Percentiles rank a stretch among this genome's conserved stretches.
Conservation (phyloP, 2,329 filamentous ascomycete species). For the Albophoma yamanashiensis region DNA sequence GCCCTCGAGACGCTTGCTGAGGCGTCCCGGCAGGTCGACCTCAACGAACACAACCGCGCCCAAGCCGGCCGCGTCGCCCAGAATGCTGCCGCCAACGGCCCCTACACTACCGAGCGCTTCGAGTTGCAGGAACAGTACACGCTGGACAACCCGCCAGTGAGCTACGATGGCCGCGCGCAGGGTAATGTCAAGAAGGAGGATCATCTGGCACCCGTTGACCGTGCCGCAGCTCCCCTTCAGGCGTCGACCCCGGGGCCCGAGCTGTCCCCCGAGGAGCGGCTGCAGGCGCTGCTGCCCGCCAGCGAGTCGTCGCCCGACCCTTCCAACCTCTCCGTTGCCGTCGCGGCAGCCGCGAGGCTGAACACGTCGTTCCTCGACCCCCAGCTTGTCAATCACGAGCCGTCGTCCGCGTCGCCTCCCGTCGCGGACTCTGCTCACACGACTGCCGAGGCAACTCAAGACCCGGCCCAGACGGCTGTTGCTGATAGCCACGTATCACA, state of each 20-base stretch:
- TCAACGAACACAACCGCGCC: slow-evolving; percentile 48
- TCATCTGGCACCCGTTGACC: background rate
- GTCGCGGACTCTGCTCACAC: slow-evolving; percentile 5
- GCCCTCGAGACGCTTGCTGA: slow-evolving; percentile 81
- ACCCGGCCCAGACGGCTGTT: slow-evolving; percentile 11
- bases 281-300: slow-evolving; percentile 33
- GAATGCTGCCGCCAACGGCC: slow-evolving; percentile 11
- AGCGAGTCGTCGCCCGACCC: slow-evolving; percentile 29
- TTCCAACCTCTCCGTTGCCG: slow-evolving; percentile 43
- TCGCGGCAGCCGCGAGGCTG: slow-evolving; percentile 44
- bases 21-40: slow-evolving; percentile 70
- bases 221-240: slow-evolving; percentile 9
- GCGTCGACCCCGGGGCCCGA: slow-evolving; percentile 18
- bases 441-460: slow-evolving; percentile 2
- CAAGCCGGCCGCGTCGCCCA: slow-evolving; percentile 18
- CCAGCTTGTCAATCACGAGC: slow-evolving; percentile 25
- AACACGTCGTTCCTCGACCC: slow-evolving; percentile 45
- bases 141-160: slow-evolving; percentile 42
- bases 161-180: slow-evolving; percentile 28
- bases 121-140: slow-evolving; percentile 50
- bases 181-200: slow-evolving; percentile 14
- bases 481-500: background rate
- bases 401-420: slow-evolving; percentile 17
- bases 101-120: slow-evolving; percentile 26
- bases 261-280: slow-evolving; percentile 36